phyloP scores from a whole-genome alignment of 2,329 filamentous ascomycete species.

The Cytospora paraplurivora region DNA sequence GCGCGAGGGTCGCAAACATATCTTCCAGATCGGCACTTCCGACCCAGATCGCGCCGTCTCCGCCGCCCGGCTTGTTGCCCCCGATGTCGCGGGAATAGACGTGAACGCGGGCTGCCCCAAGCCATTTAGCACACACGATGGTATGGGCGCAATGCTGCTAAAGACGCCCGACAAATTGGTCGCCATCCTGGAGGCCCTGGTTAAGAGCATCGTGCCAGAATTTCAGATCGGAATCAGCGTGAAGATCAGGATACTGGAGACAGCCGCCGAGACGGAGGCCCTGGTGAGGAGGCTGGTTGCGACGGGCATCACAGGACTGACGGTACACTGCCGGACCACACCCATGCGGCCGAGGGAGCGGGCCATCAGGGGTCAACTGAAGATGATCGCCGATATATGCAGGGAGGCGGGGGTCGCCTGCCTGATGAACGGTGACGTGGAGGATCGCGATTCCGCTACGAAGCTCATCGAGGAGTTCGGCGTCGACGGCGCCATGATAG shows the following conservation, averaged over 20 bases:
- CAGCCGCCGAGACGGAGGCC: constrained; percentile 69
- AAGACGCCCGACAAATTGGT: constrained; percentile 81
- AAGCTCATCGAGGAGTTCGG: constrained; percentile 74
- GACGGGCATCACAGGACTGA: constrained; percentile 90
- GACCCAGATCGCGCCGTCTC: constrained; percentile 80
- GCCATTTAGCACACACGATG: constrained; percentile 88
- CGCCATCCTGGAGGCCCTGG: constrained; percentile 76
- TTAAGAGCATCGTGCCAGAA: constrained; percentile 68
- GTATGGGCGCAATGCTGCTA: constrained; percentile 93
- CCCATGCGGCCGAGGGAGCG: constrained; percentile 91
- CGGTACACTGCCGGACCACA: constrained; percentile 92
- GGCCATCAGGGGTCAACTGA: constrained; percentile 82
- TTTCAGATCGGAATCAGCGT: constrained; percentile 93
- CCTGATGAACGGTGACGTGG: constrained; percentile 93
- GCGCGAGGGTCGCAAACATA: constrained; percentile 71
- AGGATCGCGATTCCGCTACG: constrained; percentile 70
- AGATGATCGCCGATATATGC: constrained; percentile 81
- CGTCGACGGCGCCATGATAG: constrained; percentile 97
- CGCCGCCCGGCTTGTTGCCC: constrained; percentile 81
- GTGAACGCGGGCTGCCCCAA: constrained; percentile 99
- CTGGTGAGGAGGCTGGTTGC: constrained; percentile 77
- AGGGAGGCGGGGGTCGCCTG: constrained; percentile 85
- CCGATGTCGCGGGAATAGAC: constrained; percentile 90
- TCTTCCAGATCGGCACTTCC: constrained; percentile 92
- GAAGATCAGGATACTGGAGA: constrained; percentile 88